Evolutionary conservation across 2,329 filamentous ascomycete genomes (phyloP).

Genomic region (Metarhizium brunneum): DNA sequence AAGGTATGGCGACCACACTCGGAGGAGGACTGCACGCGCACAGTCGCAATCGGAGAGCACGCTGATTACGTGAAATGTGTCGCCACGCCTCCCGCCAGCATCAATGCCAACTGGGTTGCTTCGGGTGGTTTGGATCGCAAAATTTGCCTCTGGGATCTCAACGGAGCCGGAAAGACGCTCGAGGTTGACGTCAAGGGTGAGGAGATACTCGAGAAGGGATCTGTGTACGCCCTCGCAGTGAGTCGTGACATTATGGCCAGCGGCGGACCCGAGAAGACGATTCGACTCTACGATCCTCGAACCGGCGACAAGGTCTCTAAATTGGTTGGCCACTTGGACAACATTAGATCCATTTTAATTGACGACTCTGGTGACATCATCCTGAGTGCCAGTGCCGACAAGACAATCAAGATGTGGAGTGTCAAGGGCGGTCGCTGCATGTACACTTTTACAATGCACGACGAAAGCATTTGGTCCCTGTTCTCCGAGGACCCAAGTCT

Average conservation of each 20-base stretch:
- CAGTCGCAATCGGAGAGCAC: constrained; percentile 77
- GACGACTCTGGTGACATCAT: constrained; percentile 84
- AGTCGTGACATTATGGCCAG: constrained; percentile 77
- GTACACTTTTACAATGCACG: constrained; percentile 98
- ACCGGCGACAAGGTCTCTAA: constrained; percentile 89
- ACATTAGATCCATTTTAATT: constrained; percentile 82
- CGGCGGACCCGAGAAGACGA: constrained; percentile 87
- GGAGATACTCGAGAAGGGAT: constrained; percentile 81
- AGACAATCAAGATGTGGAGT: constrained; percentile 97
- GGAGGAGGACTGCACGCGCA: constrained; percentile 39
- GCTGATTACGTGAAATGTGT: constrained; percentile 95
- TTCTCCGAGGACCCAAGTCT: constrained; percentile 82
- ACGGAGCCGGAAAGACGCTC: constrained; percentile 74
- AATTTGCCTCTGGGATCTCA: constrained; percentile 88
- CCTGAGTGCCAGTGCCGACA: constrained; percentile 89
- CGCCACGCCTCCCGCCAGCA: constrained; percentile 56
- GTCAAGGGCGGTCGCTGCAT: constrained; percentile 91
- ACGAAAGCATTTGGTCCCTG: constrained; percentile 93
- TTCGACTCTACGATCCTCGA: constrained; percentile 84
- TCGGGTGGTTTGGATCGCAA: constrained; percentile 90
- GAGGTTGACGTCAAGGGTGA: constrained; percentile 80
- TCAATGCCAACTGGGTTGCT: constrained; percentile 73
- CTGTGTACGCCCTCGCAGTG: constrained; percentile 81
- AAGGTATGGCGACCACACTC: constrained; percentile 80
- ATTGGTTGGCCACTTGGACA: constrained; percentile 93